Evolutionary conservation across 768 basidiomycete species (phyloP), one percentile per base, ranked within the genome.

Genomic region (Leccinum longicurvipes): DNA sequence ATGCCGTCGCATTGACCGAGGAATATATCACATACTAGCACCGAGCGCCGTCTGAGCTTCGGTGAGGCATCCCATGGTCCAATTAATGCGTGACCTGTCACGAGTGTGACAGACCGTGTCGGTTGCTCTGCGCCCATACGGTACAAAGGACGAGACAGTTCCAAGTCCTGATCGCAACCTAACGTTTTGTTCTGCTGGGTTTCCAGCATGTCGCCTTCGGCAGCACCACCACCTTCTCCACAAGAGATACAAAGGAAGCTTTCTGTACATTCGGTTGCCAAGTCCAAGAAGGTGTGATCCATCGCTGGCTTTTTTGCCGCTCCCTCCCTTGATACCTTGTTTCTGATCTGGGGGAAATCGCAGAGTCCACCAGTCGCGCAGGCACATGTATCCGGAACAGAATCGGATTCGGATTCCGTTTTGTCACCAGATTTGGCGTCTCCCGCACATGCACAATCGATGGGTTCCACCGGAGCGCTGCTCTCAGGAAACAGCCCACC

Each of bases 161-260:
- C 39, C 39, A 19, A 41, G 39, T 28, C 63, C 53, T 53, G 62
- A 58, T 60, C 46, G 55, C 60, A 24, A 58, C 67, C 57, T 49
- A 46, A 39, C 34, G 21, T 4, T 4, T 32, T n/a, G 34, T 47
- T 51, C 50, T 54, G 49, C 60, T 39, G 50, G 31, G 61, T 59
- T 47, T 27, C 11, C 50, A 58, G 34, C 29, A 71, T 71, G 68
- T 62, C 67, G 47, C 58, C 62, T 51, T 67, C 71, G 46, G 49
- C 67, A 46, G 71, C 64, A 39, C 53, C 87, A 14, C 88, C 91
- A 5, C 93, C 91, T 8, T 86, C 92, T 12, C 85, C 87, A 15
- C 91, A 92, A 69, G 93, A 95, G 75, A 83, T 95, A 17, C 82
- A 89, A 55, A 79, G 91, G 61, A 94, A 93, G 68, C 82, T 95